Evolutionary conservation across 2,329 filamentous ascomycete genomes (phyloP).

Genomic region (Dothideomycetidae sp.): DNA sequence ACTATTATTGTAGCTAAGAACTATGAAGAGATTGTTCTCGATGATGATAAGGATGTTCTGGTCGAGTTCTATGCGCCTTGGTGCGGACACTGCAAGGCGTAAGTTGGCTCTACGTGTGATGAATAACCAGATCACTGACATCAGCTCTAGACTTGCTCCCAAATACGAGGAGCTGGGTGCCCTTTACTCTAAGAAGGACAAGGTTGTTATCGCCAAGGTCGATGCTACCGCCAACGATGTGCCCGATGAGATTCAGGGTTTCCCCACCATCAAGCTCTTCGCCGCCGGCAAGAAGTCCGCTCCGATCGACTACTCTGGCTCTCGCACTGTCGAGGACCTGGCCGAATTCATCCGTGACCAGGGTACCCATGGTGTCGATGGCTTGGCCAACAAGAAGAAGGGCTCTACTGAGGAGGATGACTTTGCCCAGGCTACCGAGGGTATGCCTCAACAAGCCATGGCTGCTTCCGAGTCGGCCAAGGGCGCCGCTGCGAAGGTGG

Average conservation of each 20-base stretch:
- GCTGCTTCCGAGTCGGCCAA: conserved; percentile 21
- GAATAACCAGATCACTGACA: conserved; percentile 3
- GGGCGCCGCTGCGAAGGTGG: conserved; percentile 21
- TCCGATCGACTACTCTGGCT: conserved; percentile 75
- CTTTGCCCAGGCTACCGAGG: conserved; percentile 30
- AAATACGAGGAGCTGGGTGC: conserved; percentile 52
- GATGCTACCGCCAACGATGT: conserved; percentile 94
- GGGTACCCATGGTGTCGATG: conserved; percentile 72
- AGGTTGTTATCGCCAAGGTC: conserved; percentile 70
- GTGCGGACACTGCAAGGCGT: conserved; percentile 58
- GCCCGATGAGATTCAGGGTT: conserved; percentile 89
- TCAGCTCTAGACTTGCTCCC: conserved; percentile 41
- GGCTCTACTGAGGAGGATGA: conserved; percentile 37
- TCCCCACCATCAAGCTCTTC: conserved; percentile 99
- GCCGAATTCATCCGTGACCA: conserved; percentile 88
- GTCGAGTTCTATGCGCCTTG: conserved; percentile 95
- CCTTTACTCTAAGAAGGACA: conserved; percentile 40
- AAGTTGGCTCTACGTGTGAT: conserved; percentile 18
- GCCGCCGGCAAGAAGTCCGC: conserved; percentile 74
- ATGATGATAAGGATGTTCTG: conserved; percentile 92
- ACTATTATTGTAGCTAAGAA: conserved; percentile 81
- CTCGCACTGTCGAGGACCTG: conserved; percentile 81
- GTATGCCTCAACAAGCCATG: conserved; percentile 32
- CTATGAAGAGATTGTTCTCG: conserved; percentile 82
- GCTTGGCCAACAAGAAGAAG: conserved; percentile 38